These are phyloP conservation scores for Typha latifolia DNA, from an alignment of 176 grass and related monocot species.

Conservation along the genomic window DNA sequence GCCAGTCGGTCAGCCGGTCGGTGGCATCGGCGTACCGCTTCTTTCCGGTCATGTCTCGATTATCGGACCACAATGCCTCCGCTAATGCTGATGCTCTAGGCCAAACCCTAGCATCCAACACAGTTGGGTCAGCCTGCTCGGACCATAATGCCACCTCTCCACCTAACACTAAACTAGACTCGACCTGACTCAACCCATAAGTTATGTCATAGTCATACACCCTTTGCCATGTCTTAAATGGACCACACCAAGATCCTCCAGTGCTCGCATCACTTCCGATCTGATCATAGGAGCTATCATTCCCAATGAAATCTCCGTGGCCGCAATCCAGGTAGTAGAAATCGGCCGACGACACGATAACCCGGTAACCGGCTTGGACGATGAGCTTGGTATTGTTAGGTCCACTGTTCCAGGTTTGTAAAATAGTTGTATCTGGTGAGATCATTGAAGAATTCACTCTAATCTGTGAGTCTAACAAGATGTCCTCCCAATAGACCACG, in stretches of 20 bases:
- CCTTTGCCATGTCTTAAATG: constrained; percentile 23
- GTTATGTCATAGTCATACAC: constrained; percentile 29
- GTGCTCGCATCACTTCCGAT: background rate
- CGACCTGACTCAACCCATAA: constrained; percentile 10
- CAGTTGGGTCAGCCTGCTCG: constrained; percentile 11
- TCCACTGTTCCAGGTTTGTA: constrained; percentile 25
- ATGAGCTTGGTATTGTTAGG: constrained; percentile 23
- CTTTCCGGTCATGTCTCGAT: constrained; percentile 6
- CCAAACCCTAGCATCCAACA: constrained; percentile 16
- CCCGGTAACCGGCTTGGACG: constrained; percentile 9
- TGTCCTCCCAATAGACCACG: constrained; percentile 19
- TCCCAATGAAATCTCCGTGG: constrained; percentile 11
- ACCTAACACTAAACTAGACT: constrained; percentile 11
- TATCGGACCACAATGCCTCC: constrained; percentile 20
- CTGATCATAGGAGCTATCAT: constrained; percentile 18
- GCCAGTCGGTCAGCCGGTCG: constrained; percentile 14
- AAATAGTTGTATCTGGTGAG: constrained; percentile 12
- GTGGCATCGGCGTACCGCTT: constrained; percentile 19
- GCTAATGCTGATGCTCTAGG: constrained; percentile 14
- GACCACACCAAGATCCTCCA: constrained; percentile 23
- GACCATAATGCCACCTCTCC: constrained; percentile 24
- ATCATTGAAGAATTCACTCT: constrained; percentile 1
- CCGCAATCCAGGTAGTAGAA: constrained; percentile 29
- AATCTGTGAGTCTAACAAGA: background rate
- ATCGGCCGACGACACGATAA: constrained; percentile 20